Evolutionary conservation across 345 rosid genomes (phyloP).

Genomic region (Clarkia xantiana): DNA sequence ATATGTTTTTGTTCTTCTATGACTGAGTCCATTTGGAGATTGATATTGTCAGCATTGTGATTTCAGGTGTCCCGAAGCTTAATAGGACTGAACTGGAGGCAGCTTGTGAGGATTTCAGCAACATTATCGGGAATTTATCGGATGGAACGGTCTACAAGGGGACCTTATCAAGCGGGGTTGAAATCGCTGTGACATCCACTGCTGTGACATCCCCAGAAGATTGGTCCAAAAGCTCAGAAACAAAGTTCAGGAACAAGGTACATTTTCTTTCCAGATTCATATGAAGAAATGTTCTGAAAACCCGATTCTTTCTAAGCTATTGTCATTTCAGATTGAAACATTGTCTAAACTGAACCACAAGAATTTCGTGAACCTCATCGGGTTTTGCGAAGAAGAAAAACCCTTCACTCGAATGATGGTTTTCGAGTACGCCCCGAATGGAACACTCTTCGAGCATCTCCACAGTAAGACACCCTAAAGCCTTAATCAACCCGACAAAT

Average conservation of each 20-base stretch:
- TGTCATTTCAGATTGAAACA: slow-evolving; percentile 46
- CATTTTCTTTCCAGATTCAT: background rate
- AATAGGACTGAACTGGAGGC: slow-evolving; percentile 73
- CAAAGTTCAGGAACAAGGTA: slow-evolving; percentile 75
- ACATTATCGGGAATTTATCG: slow-evolving; percentile 62
- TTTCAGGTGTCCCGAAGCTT: slow-evolving; percentile 69
- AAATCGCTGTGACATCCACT: slow-evolving; percentile 63
- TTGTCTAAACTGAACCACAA: slow-evolving; percentile 79
- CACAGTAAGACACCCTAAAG: slow-evolving; percentile 42
- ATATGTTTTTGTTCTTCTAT: too few relatives aligned
- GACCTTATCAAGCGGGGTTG: slow-evolving; percentile 79
- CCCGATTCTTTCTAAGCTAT: too few relatives aligned
- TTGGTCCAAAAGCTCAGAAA: slow-evolving; percentile 65
- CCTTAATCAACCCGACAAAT: too few relatives aligned
- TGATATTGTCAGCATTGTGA: slow-evolving; percentile 3
- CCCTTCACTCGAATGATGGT: slow-evolving; percentile 88
- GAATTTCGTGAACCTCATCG: slow-evolving; percentile 80
- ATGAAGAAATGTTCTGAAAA: too few relatives aligned
- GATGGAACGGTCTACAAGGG: slow-evolving; percentile 75
- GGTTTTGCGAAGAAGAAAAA: slow-evolving; percentile 68
- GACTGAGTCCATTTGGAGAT: background rate
- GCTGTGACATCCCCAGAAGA: slow-evolving; percentile 28
- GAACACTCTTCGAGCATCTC: slow-evolving; percentile 85
- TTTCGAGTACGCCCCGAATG: slow-evolving; percentile 90
- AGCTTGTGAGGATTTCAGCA: slow-evolving; percentile 96